A percentile compares a stretch with the other conserved stretches of the same genome.
phyloP scores from a whole-genome alignment of 192 early-diverging fungal genomes.

The Coemansia sp. region DNA sequence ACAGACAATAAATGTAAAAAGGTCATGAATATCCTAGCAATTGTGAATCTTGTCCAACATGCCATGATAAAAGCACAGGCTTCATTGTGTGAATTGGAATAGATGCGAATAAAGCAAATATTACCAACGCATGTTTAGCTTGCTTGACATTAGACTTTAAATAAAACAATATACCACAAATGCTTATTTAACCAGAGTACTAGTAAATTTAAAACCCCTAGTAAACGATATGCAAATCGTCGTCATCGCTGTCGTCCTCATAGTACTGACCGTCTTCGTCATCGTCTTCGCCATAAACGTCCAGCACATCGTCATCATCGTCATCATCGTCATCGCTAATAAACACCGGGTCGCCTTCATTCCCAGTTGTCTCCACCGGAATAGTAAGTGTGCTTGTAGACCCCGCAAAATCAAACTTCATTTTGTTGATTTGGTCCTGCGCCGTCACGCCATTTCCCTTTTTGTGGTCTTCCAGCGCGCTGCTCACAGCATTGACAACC shows the following conservation, averaged over 20 bases:
- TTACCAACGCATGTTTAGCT: not conserved
- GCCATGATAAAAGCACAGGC: too few relatives aligned
- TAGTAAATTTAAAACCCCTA: too few relatives aligned
- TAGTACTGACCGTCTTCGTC: not conserved
- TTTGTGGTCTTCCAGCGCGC: not conserved
- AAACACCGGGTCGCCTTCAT: not conserved
- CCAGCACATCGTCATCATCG: not conserved
- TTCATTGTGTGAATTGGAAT: too few relatives aligned
- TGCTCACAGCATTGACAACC: not conserved
- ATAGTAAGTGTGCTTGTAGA: not conserved
- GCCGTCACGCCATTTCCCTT: conserved; percentile 1
- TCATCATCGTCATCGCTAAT: conserved; percentile 14
- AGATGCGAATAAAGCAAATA: not conserved
- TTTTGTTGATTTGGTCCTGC: conserved; percentile 20
- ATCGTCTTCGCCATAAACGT: not conserved
- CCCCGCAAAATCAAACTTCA: conserved; percentile 32
- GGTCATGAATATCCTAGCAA: not conserved
- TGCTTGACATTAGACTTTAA: not conserved
- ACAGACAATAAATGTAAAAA: too few relatives aligned
- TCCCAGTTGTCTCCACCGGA: not conserved
- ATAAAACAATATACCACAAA: not conserved
- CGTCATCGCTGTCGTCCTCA: too few relatives aligned
- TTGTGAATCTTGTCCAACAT: not conserved
- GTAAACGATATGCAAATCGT: too few relatives aligned
- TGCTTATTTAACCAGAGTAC: not conserved